phyloP scores from a whole-genome alignment of 768 basidiomycete species.

The Fistulinella prunicolor region DNA sequence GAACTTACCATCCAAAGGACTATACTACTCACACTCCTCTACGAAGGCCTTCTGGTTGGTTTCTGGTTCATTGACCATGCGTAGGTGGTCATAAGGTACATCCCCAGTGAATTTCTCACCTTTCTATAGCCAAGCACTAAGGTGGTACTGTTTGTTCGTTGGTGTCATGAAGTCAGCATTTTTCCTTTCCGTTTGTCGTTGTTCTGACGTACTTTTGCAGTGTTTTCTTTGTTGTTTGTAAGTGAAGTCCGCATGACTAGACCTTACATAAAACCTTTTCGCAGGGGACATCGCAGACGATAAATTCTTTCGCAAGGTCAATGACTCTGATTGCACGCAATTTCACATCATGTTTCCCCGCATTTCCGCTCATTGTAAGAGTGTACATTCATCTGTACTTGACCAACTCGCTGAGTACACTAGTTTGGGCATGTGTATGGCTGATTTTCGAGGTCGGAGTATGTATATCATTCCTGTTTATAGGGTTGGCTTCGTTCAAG shows the following conservation, averaged over 20 bases:
- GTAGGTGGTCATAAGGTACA: conserved; percentile 41
- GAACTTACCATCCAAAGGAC: conserved; percentile 52
- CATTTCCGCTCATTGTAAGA: conserved; percentile 68
- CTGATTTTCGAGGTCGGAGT: conserved; percentile 73
- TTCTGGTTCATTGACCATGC: conserved; percentile 96
- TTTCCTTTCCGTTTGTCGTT: neutral
- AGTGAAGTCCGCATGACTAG: conserved; percentile 26
- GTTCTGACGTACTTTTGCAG: conserved; percentile 36
- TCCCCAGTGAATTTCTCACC: conserved; percentile 9
- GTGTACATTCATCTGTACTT: neutral
- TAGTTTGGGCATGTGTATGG: conserved; percentile 88
- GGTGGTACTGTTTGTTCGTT: conserved; percentile 81
- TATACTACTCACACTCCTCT: conserved; percentile 74
- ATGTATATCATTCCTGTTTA: conserved; percentile 72
- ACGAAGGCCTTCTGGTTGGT: conserved; percentile 84
- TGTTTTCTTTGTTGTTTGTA: conserved; percentile 85
- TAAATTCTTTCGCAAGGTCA: conserved; percentile 90
- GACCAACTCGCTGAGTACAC: conserved; percentile 1
- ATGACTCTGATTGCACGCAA: conserved; percentile 91
- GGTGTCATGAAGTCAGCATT: conserved; percentile 78
- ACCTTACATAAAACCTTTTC: conserved; percentile 1
- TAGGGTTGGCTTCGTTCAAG: conserved; percentile 85
- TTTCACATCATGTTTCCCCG: conserved; percentile 73
- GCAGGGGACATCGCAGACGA: conserved; percentile 94
- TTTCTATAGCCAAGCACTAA: conserved; percentile 60